These are phyloP conservation scores for Thermothelomyces thermophilus DNA, from an alignment of 2,329 filamentous ascomycete species.

Conservation along the genomic window DNA sequence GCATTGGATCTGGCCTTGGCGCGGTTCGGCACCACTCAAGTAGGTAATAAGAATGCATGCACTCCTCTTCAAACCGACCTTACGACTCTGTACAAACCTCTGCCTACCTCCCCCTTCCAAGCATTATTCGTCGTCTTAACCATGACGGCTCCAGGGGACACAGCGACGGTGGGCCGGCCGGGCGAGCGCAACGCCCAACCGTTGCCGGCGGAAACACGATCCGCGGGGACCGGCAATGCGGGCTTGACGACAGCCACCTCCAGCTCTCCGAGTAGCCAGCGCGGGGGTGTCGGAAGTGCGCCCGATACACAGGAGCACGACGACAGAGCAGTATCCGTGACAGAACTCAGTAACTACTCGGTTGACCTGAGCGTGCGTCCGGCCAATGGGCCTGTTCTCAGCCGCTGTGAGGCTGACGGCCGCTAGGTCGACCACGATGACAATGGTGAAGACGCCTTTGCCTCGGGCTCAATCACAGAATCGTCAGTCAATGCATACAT, in stretches of 20 bases:
- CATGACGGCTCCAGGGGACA: neutral
- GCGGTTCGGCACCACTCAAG: neutral
- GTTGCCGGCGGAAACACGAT: neutral
- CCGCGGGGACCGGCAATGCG: too few relatives aligned
- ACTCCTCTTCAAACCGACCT: neutral
- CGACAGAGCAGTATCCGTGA: neutral
- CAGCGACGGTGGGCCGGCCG: neutral
- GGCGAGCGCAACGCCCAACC: neutral
- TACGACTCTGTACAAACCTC: too few relatives aligned
- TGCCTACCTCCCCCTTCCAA: neutral
- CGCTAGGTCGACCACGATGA: conserved; percentile 3
- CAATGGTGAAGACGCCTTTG: neutral
- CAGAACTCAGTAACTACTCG: conserved; percentile 4
- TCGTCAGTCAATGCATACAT: neutral
- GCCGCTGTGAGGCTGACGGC: neutral
- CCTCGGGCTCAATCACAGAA: neutral
- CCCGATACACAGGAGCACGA: neutral
- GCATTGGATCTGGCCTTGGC: neutral
- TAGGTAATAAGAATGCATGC: too few relatives aligned
- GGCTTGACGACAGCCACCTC: neutral
- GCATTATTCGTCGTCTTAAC: neutral
- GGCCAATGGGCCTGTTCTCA: neutral
- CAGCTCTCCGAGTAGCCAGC: neutral
- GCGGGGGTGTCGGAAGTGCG: neutral
- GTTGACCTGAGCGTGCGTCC: conserved; percentile 10